Percentiles rank a stretch among this genome's conserved stretches.
Conservation (phyloP, 169 alveolate genomes). For the Plasmodium sp. region DNA sequence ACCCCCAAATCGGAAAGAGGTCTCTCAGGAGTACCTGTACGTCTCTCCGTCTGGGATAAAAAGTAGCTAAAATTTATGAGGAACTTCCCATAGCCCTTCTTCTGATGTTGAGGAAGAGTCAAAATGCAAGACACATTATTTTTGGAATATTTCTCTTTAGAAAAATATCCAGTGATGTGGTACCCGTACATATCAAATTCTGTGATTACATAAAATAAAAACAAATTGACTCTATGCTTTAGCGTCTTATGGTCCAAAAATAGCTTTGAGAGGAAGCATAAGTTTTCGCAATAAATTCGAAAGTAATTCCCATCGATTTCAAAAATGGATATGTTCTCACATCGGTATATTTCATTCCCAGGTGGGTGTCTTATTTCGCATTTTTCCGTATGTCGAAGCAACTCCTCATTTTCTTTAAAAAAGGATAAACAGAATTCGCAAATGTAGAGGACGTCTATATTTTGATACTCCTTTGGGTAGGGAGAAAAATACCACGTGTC, state of each 20-base stretch:
- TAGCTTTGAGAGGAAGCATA: conserved; percentile 95
- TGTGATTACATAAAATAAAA: conserved; percentile 95
- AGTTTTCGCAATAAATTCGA: conserved; percentile 96
- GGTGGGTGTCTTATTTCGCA: conserved; percentile 97
- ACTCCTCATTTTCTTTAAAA: conserved; percentile 89
- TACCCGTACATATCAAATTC: conserved; percentile 91
- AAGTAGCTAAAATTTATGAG: conserved; percentile 92
- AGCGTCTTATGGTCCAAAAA: conserved; percentile 98
- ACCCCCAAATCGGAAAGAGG: conserved; percentile 98
- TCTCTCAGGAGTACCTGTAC: conserved; percentile 98
- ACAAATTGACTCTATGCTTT: conserved; percentile 88
- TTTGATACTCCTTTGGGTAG: conserved; percentile 96
- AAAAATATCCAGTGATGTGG: conserved; percentile 92
- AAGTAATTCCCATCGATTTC: conserved; percentile 97
- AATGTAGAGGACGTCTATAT: conserved; percentile 92
- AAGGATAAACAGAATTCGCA: conserved; percentile 97
- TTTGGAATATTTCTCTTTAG: conserved; percentile 91
- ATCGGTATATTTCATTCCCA: conserved; percentile 97
- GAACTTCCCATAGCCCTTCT: conserved; percentile 93
- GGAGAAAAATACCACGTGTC: conserved; percentile 99
- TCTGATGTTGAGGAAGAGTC: conserved; percentile 93
- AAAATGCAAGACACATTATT: conserved; percentile 92
- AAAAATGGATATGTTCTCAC: conserved; percentile 93
- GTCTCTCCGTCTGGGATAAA: conserved; percentile 93
- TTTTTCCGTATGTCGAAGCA: conserved; percentile 88